Conservation (phyloP, 208 protist genomes). For the Trypanosoma scelopori region DNA sequence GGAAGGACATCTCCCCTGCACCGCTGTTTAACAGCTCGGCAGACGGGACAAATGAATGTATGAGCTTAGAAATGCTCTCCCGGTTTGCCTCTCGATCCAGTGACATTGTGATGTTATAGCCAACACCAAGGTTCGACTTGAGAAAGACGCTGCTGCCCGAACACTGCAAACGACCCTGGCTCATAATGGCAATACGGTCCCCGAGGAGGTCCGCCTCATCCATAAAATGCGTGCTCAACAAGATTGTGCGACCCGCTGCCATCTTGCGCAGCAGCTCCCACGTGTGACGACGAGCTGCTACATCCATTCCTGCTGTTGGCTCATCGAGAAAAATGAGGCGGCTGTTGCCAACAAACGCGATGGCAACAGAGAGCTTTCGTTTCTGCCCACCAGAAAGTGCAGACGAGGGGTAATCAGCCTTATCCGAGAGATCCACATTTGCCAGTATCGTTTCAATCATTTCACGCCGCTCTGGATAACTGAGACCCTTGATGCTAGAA, state of each 20-base stretch:
- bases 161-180: slow-evolving; percentile 57
- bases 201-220: slow-evolving; percentile 96
- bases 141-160: slow-evolving; percentile 60
- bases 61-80: slow-evolving; percentile 24
- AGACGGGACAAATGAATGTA: slow-evolving; percentile 31
- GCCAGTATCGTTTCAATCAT: slow-evolving; percentile 43
- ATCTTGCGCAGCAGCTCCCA: slow-evolving; percentile 74
- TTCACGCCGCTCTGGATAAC: slow-evolving; percentile 24
- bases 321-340: slow-evolving; percentile 87
- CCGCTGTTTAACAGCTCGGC: slow-evolving; percentile 33
- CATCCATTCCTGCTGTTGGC: slow-evolving; percentile 90
- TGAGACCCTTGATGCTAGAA: slow-evolving; percentile 82
- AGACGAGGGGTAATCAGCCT: slow-evolving; percentile 36
- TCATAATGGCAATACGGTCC: slow-evolving; percentile 92
- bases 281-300: slow-evolving; percentile 65
- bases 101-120: slow-evolving; percentile 55
- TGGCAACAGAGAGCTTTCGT: slow-evolving; percentile 79
- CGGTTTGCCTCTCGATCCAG: slow-evolving; percentile 21
- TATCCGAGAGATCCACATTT: slow-evolving; percentile 63
- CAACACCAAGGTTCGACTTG: slow-evolving; percentile 60
- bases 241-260: slow-evolving; percentile 51
- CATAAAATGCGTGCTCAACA: slow-evolving; percentile 94
- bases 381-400: slow-evolving; percentile 85
- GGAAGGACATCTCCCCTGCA: slow-evolving; percentile 50
- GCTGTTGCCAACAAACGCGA: slow-evolving; percentile 81